Percentiles rank a stretch among this genome's conserved stretches.
Conservation (phyloP, 345 rosid species). For the Moringa oleifera region DNA sequence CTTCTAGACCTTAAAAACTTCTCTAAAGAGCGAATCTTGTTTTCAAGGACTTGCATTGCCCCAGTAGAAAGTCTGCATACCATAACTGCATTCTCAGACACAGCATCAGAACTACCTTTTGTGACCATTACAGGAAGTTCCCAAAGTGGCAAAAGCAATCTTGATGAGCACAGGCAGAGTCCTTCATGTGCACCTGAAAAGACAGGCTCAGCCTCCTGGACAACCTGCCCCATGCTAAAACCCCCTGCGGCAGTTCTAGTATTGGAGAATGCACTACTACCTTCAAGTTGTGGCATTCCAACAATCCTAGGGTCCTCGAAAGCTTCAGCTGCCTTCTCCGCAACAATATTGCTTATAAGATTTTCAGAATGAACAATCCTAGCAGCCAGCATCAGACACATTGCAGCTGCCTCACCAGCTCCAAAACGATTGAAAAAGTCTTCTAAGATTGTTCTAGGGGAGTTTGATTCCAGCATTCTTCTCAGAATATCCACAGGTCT, state of each 20-base stretch:
- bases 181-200: constrained; percentile 96
- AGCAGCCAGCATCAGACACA: constrained; percentile 95
- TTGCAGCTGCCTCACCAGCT: constrained; percentile 97
- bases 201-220: constrained; percentile 93
- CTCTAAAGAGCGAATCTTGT: constrained; percentile 81
- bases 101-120: constrained; percentile 45
- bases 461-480: constrained; percentile 76
- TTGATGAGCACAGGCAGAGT: constrained; percentile 84
- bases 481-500: constrained; percentile 92
- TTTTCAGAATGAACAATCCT: constrained; percentile 76
- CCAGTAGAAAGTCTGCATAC: constrained; percentile 72
- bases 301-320: constrained; percentile 96
- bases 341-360: constrained; percentile 59
- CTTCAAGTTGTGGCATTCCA: constrained; percentile 95
- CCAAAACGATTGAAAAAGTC: constrained; percentile 96
- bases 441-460: constrained; percentile 77
- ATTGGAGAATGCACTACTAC: constrained; percentile 65
- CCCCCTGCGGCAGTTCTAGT: constrained; percentile 86
- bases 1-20: constrained; percentile 82
- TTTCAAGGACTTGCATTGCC: constrained; percentile 81
- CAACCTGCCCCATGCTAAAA: constrained; percentile 99
- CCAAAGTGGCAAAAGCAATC: constrained; percentile 93
- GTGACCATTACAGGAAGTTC: constrained; percentile 75
- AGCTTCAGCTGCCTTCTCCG: constrained; percentile 95
- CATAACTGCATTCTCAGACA: constrained; percentile 50